Conservation (phyloP, 108 stramenopile species). For the Epithemia pelagica region DNA sequence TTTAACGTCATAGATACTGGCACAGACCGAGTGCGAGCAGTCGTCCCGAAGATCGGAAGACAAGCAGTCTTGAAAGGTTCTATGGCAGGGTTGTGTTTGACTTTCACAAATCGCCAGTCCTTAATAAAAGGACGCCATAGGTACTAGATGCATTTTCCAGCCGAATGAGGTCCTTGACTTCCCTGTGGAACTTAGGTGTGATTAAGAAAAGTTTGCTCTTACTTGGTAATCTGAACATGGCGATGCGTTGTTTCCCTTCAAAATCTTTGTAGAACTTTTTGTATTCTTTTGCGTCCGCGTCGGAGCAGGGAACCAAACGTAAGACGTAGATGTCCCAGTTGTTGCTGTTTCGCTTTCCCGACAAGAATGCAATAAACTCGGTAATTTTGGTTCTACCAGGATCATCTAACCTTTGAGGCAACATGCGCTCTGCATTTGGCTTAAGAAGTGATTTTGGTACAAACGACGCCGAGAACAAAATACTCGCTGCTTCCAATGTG, state of each 20-base stretch:
- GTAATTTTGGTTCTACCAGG: conserved; percentile 47
- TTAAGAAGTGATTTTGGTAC: not conserved
- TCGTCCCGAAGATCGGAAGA: too few relatives aligned
- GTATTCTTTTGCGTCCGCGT: conserved; percentile 34
- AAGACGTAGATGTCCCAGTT: conserved; percentile 38
- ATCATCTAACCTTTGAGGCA: conserved; percentile 39
- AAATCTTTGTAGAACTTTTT: conserved; percentile 59
- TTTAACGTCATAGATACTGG: too few relatives aligned
- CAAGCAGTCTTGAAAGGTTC: too few relatives aligned
- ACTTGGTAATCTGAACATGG: conserved; percentile 48
- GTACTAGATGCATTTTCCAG: conserved; percentile 25
- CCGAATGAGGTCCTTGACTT: conserved; percentile 14
- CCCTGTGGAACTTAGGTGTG: conserved; percentile 53
- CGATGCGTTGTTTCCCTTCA: conserved; percentile 52
- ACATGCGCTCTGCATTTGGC: conserved; percentile 21
- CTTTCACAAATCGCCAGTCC: too few relatives aligned
- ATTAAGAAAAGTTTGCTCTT: conserved; percentile 58
- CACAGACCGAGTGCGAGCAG: too few relatives aligned
- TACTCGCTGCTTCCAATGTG: conserved; percentile 3
- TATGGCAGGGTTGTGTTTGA: too few relatives aligned
- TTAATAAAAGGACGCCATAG: conserved; percentile 54
- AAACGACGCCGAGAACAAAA: not conserved
- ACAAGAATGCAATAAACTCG: conserved; percentile 51
- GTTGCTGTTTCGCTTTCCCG: conserved; percentile 44
- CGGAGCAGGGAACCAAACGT: conserved; percentile 31